phyloP scores from a whole-genome alignment of 306 rosid genomes.

The Gillenia trifoliata region DNA sequence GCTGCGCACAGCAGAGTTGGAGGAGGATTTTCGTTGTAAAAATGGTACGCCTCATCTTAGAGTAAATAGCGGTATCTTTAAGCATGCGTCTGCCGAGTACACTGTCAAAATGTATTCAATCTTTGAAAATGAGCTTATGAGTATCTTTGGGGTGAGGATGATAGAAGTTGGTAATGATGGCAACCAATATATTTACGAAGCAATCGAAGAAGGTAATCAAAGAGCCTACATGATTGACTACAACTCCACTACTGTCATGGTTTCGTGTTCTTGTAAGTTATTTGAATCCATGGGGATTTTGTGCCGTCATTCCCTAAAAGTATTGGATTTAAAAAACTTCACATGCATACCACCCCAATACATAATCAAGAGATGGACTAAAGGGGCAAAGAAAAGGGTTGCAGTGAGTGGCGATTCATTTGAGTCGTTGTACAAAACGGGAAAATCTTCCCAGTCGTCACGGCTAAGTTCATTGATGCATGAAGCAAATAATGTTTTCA shows the following conservation, averaged over 20 bases:
- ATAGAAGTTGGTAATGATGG: slow-evolving; percentile 2
- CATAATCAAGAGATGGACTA: slow-evolving; percentile 20
- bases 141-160: slow-evolving; percentile 16
- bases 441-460: not conserved
- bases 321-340: slow-evolving; percentile 9
- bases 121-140: slow-evolving; percentile 17
- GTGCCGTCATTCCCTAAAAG: slow-evolving; percentile 20
- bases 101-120: slow-evolving; percentile 3
- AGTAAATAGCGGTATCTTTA: slow-evolving; percentile 11
- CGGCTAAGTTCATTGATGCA: slow-evolving; percentile 1
- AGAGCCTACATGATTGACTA: slow-evolving; percentile 2
- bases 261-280: slow-evolving; percentile 18
- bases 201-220: slow-evolving; percentile 9
- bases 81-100: slow-evolving; percentile 15
- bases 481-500: slow-evolving; percentile 15
- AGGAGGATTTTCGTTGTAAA: slow-evolving; percentile 19
- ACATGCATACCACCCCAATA: slow-evolving; percentile 2
- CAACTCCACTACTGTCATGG: not conserved
- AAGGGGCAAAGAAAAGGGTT: slow-evolving; percentile 3
- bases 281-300: slow-evolving; percentile 15
- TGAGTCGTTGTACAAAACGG: not conserved
- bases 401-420: not conserved
- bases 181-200: slow-evolving; percentile 10
- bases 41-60: slow-evolving; percentile 13
- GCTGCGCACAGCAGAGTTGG: not conserved